These are phyloP conservation scores for Tephrocybe sp. DNA, from an alignment of 768 basidiomycete genomes.

Conservation along the genomic window DNA sequence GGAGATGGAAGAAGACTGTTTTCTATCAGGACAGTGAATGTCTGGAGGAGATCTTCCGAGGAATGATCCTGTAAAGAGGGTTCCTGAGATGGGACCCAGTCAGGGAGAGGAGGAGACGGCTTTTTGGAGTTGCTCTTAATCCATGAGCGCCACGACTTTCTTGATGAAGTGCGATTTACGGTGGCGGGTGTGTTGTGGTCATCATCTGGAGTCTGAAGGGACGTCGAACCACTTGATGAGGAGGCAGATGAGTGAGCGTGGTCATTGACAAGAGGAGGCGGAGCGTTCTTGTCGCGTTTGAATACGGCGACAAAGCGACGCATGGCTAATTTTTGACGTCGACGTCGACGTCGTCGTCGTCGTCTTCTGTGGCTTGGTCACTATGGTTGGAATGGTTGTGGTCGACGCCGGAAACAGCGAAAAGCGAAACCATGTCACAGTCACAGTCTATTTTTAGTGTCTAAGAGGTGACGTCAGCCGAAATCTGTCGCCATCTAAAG, in stretches of 20 bases:
- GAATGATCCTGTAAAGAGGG: conserved; percentile 10
- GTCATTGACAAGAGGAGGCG: conserved; percentile 23
- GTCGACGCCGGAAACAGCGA: too few species aligned
- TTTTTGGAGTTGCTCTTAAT: conserved; percentile 26
- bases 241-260: conserved; percentile 51
- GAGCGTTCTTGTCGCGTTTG: conserved; percentile 39
- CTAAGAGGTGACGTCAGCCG: conserved; percentile 7
- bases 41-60: conserved; percentile 3
- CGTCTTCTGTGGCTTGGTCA: not conserved
- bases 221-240: conserved; percentile 61
- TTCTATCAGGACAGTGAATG: conserved; percentile 37
- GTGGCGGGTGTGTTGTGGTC: conserved; percentile 29
- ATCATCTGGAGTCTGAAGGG: conserved; percentile 62
- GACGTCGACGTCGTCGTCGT: conserved; percentile 5
- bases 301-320: conserved; percentile 66
- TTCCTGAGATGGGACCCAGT: conserved; percentile 25
- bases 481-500: conserved; percentile 32
- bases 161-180: conserved; percentile 30
- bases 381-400: too few species aligned
- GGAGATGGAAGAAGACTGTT: conserved; percentile 42
- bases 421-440: conserved; percentile 11
- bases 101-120: conserved; percentile 16
- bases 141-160: conserved; percentile 58
- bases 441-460: conserved; percentile 10
- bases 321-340: conserved; percentile 34